phyloP scores from a whole-genome alignment of 192 early-diverging fungal species.

The Umbelopsis vinacea region DNA sequence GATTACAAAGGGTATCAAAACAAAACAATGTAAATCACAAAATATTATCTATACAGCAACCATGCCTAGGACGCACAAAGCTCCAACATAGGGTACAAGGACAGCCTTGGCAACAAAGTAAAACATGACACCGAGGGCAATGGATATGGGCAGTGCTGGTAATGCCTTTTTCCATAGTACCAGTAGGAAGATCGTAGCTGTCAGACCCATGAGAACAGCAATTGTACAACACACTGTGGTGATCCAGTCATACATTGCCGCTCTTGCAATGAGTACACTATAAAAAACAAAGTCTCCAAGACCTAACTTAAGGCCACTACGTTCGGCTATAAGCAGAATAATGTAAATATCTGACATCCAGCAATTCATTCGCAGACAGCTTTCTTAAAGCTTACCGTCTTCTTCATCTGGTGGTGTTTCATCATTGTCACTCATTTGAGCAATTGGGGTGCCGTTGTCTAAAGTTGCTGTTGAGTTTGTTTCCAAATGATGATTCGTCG shows the following conservation, averaged over 20 bases:
- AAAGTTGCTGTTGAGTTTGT: not conserved
- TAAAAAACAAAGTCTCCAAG: slow-evolving; percentile 94
- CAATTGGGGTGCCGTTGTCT: not conserved
- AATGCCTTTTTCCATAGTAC: slow-evolving; percentile 82
- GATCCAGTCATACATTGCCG: slow-evolving; percentile 83
- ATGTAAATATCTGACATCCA: not conserved
- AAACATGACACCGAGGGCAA: slow-evolving; percentile 84
- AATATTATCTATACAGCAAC: slow-evolving; percentile 29
- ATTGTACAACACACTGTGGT: slow-evolving; percentile 78
- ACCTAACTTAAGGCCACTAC: slow-evolving; percentile 82
- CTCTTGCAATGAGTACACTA: slow-evolving; percentile 76
- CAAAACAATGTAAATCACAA: not conserved
- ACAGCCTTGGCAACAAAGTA: slow-evolving; percentile 66
- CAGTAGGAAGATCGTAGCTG: slow-evolving; percentile 86
- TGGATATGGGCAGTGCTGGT: slow-evolving; percentile 86
- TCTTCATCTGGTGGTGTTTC: slow-evolving; percentile 47
- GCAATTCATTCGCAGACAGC: not conserved
- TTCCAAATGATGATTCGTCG: not conserved
- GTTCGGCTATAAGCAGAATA: slow-evolving; percentile 39
- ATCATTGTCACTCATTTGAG: slow-evolving; percentile 41
- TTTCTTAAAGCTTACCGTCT: slow-evolving; percentile 39
- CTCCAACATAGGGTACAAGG: slow-evolving; percentile 50
- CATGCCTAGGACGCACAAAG: slow-evolving; percentile 44
- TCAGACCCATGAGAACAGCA: slow-evolving; percentile 83
- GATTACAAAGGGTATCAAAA: slow-evolving; percentile 9